Evolutionary conservation across 805 yeast species (phyloP).

Genomic region (Saturnispora zaruensis): DNA sequence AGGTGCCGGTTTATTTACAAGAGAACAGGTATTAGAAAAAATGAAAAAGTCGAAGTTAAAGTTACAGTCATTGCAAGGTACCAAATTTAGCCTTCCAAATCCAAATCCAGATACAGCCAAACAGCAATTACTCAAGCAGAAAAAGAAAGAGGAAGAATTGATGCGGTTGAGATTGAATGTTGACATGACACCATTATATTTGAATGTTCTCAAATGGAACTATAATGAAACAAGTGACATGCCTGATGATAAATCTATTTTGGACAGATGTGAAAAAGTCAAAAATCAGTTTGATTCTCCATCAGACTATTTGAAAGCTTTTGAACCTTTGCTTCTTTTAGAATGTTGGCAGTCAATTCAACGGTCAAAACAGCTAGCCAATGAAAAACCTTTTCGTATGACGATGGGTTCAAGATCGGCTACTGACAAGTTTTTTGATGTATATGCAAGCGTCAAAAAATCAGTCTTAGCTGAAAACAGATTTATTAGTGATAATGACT

Average conservation of each 20-base stretch:
- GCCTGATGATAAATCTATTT: conserved; percentile 43
- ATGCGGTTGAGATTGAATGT: conserved; percentile 77
- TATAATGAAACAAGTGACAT: conserved; percentile 46
- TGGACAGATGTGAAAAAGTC: conserved; percentile 35
- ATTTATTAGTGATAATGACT: conserved; percentile 61
- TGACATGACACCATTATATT: conserved; percentile 67
- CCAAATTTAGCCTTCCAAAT: conserved; percentile 12
- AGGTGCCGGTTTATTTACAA: conserved; percentile 35
- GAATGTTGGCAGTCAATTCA: conserved; percentile 94
- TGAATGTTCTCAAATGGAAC: conserved; percentile 66
- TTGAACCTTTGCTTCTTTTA: conserved; percentile 72
- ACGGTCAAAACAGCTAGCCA: conserved; percentile 55
- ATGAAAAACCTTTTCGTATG: conserved; percentile 54
- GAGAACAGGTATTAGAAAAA: conserved; percentile 27
- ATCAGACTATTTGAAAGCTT: conserved; percentile 56
- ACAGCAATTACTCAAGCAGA: conserved; percentile 23
- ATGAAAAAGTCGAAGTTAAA: conserved; percentile 21
- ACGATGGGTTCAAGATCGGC: conserved; percentile 73
- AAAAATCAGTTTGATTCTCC: conserved; percentile 48
- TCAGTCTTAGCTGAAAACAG: conserved; percentile 41
- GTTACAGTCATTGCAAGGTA: conserved; percentile 23
- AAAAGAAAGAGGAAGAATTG: conserved; percentile 56
- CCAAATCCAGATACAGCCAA: conserved; percentile 22
- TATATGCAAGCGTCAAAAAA: conserved; percentile 63
- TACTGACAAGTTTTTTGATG: conserved; percentile 81